Evolutionary conservation across 345 rosid genomes (phyloP).

Genomic region (Acer campestre): DNA sequence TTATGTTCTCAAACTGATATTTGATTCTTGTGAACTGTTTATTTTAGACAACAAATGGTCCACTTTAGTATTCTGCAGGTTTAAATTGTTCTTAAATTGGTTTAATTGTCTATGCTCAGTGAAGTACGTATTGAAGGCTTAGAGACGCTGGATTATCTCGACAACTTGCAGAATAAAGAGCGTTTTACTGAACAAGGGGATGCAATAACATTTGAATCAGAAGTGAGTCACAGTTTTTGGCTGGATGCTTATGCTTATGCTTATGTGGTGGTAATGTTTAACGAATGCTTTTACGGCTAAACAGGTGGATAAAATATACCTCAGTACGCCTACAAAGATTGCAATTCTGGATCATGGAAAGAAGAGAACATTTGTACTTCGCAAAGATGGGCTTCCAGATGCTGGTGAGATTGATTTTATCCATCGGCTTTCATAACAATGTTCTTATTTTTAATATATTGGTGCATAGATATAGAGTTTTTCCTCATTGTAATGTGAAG

Average conservation of each 20-base stretch:
- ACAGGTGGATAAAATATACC: slow-evolving; percentile 80
- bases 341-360: slow-evolving; percentile 93
- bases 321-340: slow-evolving; percentile 86
- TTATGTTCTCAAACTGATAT: not conserved
- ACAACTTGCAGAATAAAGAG: slow-evolving; percentile 79
- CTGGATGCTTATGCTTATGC: slow-evolving; percentile 6
- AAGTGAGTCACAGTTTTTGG: slow-evolving; percentile 46
- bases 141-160: slow-evolving; percentile 91
- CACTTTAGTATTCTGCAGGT: not conserved
- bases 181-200: slow-evolving; percentile 94
- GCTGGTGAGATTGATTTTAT: slow-evolving; percentile 62
- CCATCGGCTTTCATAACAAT: not conserved
- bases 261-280: slow-evolving; percentile 8
- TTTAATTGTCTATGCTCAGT: slow-evolving; percentile 49
- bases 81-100: slow-evolving; percentile 5
- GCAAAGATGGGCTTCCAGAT: slow-evolving; percentile 97
- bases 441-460: slow-evolving; percentile 4
- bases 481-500: not conserved
- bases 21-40: not conserved
- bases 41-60: not conserved
- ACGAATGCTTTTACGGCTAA: slow-evolving; percentile 16
- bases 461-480: not conserved
- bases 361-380: slow-evolving; percentile 91
- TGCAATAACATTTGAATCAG: slow-evolving; percentile 92
- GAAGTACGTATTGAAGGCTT: slow-evolving; percentile 97